Conservation (phyloP, 1,139 yeast species). For the Blastobotrys apis region DNA sequence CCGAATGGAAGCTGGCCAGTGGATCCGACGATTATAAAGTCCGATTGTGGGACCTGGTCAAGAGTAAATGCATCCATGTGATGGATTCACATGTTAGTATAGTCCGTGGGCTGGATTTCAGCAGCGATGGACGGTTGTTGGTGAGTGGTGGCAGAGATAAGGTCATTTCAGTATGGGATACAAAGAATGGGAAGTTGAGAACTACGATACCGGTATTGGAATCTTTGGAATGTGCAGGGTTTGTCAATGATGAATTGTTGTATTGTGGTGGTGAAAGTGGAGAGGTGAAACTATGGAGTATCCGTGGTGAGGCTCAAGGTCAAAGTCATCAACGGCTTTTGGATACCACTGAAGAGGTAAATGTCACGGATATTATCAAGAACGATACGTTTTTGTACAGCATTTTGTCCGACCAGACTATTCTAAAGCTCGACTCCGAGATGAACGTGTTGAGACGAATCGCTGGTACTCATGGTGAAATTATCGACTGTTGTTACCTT, state of each 20-base stretch:
- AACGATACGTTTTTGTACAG: conserved; percentile 31
- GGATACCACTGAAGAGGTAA: conserved; percentile 13
- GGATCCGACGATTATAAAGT: conserved; percentile 80
- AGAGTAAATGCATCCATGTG: conserved; percentile 58
- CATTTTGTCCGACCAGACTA: conserved; percentile 80
- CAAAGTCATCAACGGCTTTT: conserved; percentile 14
- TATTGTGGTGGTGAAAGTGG: conserved; percentile 85
- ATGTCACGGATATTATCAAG: conserved; percentile 41
- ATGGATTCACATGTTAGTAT: conserved; percentile 77
- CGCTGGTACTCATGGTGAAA: conserved; percentile 94
- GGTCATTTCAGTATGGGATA: conserved; percentile 60
- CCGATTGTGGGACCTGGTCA: conserved; percentile 87
- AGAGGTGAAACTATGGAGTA: conserved; percentile 53
- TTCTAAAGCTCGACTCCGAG: conserved; percentile 45
- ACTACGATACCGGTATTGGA: conserved; percentile 71
- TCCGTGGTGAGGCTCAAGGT: conserved; percentile 8
- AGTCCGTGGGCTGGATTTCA: conserved; percentile 78
- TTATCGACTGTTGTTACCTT: conserved; percentile 74
- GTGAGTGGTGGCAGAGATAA: conserved; percentile 90
- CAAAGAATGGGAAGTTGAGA: conserved; percentile 50
- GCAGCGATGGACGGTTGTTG: conserved; percentile 48
- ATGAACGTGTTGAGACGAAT: conserved; percentile 51
- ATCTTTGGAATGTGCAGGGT: conserved; percentile 79
- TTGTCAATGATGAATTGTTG: conserved; percentile 38
- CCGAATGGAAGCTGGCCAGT: conserved; percentile 74